A percentile compares a stretch with the other conserved stretches of the same genome.
Evolutionary conservation across 2,329 filamentous ascomycete genomes (phyloP).

Genomic region (Alternaria longipes): DNA sequence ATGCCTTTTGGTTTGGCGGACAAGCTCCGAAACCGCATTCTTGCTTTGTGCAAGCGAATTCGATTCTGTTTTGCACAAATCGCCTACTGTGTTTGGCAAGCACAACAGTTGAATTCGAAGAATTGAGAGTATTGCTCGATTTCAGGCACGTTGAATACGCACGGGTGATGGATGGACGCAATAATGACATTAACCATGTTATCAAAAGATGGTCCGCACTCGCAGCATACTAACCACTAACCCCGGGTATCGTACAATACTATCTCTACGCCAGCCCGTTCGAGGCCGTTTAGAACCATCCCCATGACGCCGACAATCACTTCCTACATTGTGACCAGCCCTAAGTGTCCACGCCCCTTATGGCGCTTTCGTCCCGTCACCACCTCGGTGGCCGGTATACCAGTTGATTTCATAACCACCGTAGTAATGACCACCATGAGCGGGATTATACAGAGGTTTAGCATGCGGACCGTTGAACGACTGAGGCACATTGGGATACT

Average conservation of each 20-base stretch:
- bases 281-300: neutral
- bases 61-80: neutral
- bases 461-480: neutral
- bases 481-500: neutral
- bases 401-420: neutral
- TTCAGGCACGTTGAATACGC: neutral
- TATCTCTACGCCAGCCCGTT: slow-evolving; percentile 1
- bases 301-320: neutral
- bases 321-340: neutral
- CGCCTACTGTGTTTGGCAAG: neutral
- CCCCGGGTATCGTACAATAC: slow-evolving; percentile 5
- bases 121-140: neutral
- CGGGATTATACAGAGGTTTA: neutral
- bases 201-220: neutral
- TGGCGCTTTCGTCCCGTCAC: neutral
- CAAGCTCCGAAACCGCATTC: neutral
- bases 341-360: neutral
- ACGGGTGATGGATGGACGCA: neutral
- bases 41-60: neutral
- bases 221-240: neutral
- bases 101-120: neutral
- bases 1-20: neutral
- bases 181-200: neutral
- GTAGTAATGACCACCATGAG: neutral
- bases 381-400: neutral